A percentile compares a stretch with the other conserved stretches of the same genome.
phyloP scores from a whole-genome alignment of 139 green algal species.

The Picochlorum sp. region DNA sequence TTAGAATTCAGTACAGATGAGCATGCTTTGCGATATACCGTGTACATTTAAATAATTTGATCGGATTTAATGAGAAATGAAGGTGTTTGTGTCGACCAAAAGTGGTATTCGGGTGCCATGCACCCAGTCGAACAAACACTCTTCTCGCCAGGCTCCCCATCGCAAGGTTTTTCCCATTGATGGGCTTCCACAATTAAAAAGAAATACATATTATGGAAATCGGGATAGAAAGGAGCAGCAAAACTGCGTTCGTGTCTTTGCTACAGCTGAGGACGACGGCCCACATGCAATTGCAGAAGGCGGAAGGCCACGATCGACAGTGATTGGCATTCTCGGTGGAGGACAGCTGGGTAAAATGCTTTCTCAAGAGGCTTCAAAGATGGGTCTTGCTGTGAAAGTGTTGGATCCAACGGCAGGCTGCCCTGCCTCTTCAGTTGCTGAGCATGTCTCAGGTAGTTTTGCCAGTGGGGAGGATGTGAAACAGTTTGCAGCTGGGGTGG shows the following conservation, averaged over 20 bases:
- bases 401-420: conserved; percentile 77
- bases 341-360: conserved; percentile 97
- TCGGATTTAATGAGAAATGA: too few species aligned
- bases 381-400: conserved; percentile 79
- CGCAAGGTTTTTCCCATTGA: background rate
- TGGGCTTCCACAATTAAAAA: background rate
- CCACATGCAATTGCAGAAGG: conserved; percentile 1
- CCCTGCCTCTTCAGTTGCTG: conserved; percentile 70
- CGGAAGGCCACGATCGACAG: conserved; percentile 33
- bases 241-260: background rate
- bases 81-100: too few species aligned
- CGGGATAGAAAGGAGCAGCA: background rate
- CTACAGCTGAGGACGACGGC: background rate
- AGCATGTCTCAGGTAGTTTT: conserved; percentile 69
- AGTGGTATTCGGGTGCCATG: too few species aligned
- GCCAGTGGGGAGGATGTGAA: conserved; percentile 58
- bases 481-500: conserved; percentile 61
- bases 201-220: background rate
- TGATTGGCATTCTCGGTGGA: conserved; percentile 89
- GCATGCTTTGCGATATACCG: too few species aligned
- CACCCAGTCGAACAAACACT: too few species aligned
- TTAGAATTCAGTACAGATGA: too few species aligned
- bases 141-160: too few species aligned
- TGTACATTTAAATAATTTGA: too few species aligned
- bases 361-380: conserved; percentile 75